Base-by-base conservation (phyloP, 495 filamentous ascomycete genomes). In the Cercophora samala region DNA sequence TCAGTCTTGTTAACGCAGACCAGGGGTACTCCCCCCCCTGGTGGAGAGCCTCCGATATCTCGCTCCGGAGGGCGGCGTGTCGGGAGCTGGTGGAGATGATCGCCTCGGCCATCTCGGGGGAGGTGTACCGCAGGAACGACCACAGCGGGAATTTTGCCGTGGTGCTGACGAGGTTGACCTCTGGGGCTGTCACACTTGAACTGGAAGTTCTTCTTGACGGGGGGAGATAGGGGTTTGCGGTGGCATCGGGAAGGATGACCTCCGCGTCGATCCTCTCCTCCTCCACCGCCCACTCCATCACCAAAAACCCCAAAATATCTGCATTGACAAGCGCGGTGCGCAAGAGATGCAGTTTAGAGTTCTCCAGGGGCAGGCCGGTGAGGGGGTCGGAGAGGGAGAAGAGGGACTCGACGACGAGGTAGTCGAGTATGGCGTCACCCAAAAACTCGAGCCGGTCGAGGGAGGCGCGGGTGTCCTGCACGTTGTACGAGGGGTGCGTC, bases 361-460 rank as follows among this genome's bases (percentile, higher is more conserved):
- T 86, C 1, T 83, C 73, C 19, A 94, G 78, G 18, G 82, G 71
- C 2, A 78, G 72, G 5, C 53, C 53, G 22, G n/a, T 56, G 2
- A 46, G 15, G 0, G 73, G 64, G n/a, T 69, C 54, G 32, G 55
- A 23, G 55, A 71, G 32, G 4, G 53, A 62, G 70, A 76, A 81
- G 8, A 84, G 55, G 46, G 79, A 76, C 0, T 78, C 70, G 9
- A 90, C 84, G 58, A 98, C 81, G 60, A 97, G 75, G 74, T 86
- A 87, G 73, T 99, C 95, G 0, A 99, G 86, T 13, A 97, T 79
- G 0, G 93, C 84, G 72, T 99, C 95, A 8, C 95, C 95, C 0
- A 97, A 82, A 75, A 93, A 98, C 74, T 99, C 95, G 17, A 97
- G 83, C 0, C 93, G 88, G 69, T 98, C 90, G 74, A 96, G 91